Percentiles rank a stretch among this genome's conserved stretches.
phyloP scores from a whole-genome alignment of 768 basidiomycete species.

The Mycena leptocephala region DNA sequence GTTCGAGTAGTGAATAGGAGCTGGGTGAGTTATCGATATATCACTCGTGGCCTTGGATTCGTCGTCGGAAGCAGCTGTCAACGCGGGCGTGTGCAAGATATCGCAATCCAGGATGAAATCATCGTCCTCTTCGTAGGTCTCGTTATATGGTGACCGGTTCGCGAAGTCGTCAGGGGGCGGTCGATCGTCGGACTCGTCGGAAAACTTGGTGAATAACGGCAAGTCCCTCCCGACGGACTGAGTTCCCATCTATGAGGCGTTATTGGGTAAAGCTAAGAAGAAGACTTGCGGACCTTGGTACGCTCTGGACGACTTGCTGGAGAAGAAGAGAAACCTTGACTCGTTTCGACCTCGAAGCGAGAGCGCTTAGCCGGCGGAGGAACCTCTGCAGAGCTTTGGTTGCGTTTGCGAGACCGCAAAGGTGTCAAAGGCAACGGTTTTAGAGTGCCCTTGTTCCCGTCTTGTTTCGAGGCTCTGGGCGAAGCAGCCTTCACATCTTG shows the following conservation, averaged over 20 bases:
- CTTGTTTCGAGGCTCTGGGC: background rate
- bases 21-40: slow-evolving; percentile 12
- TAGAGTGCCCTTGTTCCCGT: background rate
- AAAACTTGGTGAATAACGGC: slow-evolving; percentile 3
- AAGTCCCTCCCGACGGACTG: background rate
- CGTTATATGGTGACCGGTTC: background rate
- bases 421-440: slow-evolving; percentile 23
- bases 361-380: slow-evolving; percentile 20
- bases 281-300: background rate
- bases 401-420: slow-evolving; percentile 24
- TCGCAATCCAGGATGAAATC: slow-evolving; percentile 52
- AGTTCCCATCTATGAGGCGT: background rate
- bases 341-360: slow-evolving; percentile 6
- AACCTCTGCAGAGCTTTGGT: background rate
- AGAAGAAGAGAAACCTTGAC: slow-evolving; percentile 8
- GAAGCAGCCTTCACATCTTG: background rate
- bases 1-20: background rate
- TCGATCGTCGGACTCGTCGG: slow-evolving; percentile 14
- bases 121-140: slow-evolving; percentile 35
- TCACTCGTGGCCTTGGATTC: slow-evolving; percentile 22
- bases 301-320: background rate
- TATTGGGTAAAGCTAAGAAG: background rate
- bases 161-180: slow-evolving; percentile 8
- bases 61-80: slow-evolving; percentile 29
- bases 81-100: slow-evolving; percentile 39